These are phyloP conservation scores for Candida tammaniensis DNA, from an alignment of 805 yeast genomes.

Conservation along the genomic window DNA sequence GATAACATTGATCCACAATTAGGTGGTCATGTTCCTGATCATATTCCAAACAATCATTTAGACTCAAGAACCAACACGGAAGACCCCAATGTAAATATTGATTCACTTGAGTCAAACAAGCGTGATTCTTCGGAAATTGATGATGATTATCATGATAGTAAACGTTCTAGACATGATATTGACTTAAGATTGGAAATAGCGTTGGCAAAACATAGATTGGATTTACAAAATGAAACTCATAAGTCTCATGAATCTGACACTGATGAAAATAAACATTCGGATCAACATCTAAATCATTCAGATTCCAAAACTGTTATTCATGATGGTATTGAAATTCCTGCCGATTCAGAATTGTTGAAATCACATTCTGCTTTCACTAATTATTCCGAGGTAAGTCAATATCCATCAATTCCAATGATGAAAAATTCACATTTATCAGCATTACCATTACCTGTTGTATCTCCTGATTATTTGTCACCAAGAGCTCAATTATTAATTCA, in stretches of 20 bases:
- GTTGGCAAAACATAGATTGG: slow-evolving; percentile 17
- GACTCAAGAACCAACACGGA: not conserved
- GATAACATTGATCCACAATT: slow-evolving; percentile 5
- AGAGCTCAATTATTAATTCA: slow-evolving; percentile 64
- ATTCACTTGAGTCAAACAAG: too few relatives aligned
- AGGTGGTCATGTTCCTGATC: slow-evolving; percentile 2
- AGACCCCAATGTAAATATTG: not conserved
- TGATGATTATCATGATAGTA: slow-evolving; percentile 2
- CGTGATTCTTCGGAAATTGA: not conserved
- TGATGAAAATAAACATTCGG: slow-evolving; percentile 1
- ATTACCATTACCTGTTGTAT: slow-evolving; percentile 55
- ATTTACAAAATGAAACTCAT: not conserved
- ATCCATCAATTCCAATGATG: slow-evolving; percentile 27
- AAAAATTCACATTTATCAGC: slow-evolving; percentile 56
- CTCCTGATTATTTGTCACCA: slow-evolving; percentile 55
- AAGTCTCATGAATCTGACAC: not conserved
- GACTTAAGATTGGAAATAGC: slow-evolving; percentile 20
- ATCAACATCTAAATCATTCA: slow-evolving; percentile 1
- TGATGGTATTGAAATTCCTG: slow-evolving; percentile 29
- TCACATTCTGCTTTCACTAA: slow-evolving; percentile 41
- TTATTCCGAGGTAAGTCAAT: slow-evolving; percentile 39
- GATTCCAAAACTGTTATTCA: slow-evolving; percentile 16
- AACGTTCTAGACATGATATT: slow-evolving; percentile 5
- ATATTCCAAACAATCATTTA: too few relatives aligned
- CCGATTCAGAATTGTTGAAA: slow-evolving; percentile 40